Conservation (phyloP, 1,284 basidiomycete genomes). For the Tilletia walkeri region DNA sequence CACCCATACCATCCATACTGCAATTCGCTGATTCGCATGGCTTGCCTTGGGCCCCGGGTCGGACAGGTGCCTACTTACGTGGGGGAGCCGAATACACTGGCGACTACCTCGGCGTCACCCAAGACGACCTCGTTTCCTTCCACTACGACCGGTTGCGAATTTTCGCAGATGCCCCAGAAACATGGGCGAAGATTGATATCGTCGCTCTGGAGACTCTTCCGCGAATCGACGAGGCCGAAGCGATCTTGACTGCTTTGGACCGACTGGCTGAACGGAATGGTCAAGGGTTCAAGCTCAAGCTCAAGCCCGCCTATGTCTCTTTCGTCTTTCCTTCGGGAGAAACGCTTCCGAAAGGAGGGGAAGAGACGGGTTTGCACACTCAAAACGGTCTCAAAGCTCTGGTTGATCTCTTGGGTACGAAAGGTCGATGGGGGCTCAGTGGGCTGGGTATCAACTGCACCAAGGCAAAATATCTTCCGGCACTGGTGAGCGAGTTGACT, state of each 20-base stretch:
- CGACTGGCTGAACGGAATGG: constrained; percentile 22
- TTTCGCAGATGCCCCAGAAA: constrained; percentile 26
- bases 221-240: constrained; percentile 41
- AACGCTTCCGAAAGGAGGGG: constrained; percentile 30
- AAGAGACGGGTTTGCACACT: background rate
- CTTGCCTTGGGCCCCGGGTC: no score
- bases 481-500: background rate
- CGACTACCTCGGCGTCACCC: constrained; percentile 31
- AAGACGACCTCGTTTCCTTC: constrained; percentile 33
- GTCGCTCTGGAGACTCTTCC: constrained; percentile 47
- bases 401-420: constrained; percentile 3
- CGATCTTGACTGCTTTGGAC: constrained; percentile 36
- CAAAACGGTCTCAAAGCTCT: constrained; percentile 28
- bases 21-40: no score
- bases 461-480: constrained; percentile 35
- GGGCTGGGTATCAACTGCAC: constrained; percentile 52
- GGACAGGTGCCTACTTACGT: constrained; percentile 29
- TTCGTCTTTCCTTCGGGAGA: constrained; percentile 32
- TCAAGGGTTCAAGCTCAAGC: background rate
- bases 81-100: constrained; percentile 33
- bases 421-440: constrained; percentile 31
- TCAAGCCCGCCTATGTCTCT: constrained; percentile 37
- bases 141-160: constrained; percentile 34
- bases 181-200: constrained; percentile 36
- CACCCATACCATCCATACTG: background rate